Evolutionary conservation across 73 alveolate species (phyloP), one percentile per base, ranked within the genome.

Genomic region (Stentor coeruleus): DNA sequence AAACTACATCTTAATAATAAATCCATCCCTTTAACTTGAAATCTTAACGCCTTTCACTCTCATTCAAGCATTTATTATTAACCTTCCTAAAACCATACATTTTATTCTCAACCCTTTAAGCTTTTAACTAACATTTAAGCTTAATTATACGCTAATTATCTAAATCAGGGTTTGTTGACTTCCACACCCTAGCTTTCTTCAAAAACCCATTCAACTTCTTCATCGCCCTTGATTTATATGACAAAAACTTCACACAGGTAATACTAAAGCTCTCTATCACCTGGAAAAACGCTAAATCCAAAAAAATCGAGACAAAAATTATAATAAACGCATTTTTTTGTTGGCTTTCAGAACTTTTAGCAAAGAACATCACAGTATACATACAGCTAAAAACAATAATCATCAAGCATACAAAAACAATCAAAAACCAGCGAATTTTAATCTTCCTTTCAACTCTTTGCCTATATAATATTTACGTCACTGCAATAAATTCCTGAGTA

Each of bases 161-260:
- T 28, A 20, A 33, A 40, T 66, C 79, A 28, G 79, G 79, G 2
- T 66, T 66, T 26, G 37, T 66, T 2, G 79, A 20, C 33, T 66
- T 66, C 79, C 79, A 66, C 14, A 66, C 33, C 41, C 79, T 66
- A 66, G 33, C 11, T 40, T 66, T 66, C n/a, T 66, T 20, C n/a
- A 66, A 20, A 66, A 66, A 20, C n/a, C 39, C 33, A 40, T 66
- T 15, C 14, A 66, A 33, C 14, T 66, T 66, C n/a, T 66, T 20
- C 37, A 66, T 1, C 26, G 33, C 11, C 79, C 33, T 66, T 11
- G 37, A 31, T 31, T 66, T 31, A 66, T 20, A 66, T 20, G 40
- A 20, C 37, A 14, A 14, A 20, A 20, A 66, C 37, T 66, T 66
- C 49, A 66, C 37, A 26, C n/a, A 2, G 1, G 42, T 20, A 20